Conservation (phyloP, 495 filamentous ascomycete species). For the Neurospora sp. region DNA sequence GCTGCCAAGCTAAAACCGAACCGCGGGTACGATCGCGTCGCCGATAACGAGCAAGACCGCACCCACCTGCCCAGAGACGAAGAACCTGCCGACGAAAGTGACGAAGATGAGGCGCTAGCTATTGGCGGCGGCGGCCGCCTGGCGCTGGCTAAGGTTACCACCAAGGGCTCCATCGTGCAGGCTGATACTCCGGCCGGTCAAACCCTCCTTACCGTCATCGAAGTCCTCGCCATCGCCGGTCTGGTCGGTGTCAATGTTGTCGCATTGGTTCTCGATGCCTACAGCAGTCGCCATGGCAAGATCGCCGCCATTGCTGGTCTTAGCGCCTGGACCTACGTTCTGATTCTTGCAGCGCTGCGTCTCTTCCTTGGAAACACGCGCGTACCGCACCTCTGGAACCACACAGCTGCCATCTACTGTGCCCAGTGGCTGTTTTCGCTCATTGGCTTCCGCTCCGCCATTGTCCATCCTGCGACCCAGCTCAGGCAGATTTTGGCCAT, state of each 20-base stretch:
- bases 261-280: slow-evolving; percentile 39
- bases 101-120: slow-evolving; percentile 53
- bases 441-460: slow-evolving; percentile 69
- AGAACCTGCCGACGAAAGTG: slow-evolving; percentile 39
- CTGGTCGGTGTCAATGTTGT: slow-evolving; percentile 57
- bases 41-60: slow-evolving; percentile 31
- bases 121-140: slow-evolving; percentile 40
- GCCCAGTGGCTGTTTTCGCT: slow-evolving; percentile 70
- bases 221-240: slow-evolving; percentile 63
- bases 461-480: slow-evolving; percentile 67
- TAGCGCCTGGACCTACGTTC: slow-evolving; percentile 69
- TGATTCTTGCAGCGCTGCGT: slow-evolving; percentile 62
- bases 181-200: slow-evolving; percentile 70
- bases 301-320: slow-evolving; percentile 56
- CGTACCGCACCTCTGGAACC: slow-evolving; percentile 78
- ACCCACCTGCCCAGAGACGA: slow-evolving; percentile 37
- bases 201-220: slow-evolving; percentile 54
- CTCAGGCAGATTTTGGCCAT: slow-evolving; percentile 51
- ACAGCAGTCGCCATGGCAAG: slow-evolving; percentile 17
- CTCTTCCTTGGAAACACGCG: slow-evolving; percentile 59
- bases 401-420: slow-evolving; percentile 80
- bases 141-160: slow-evolving; percentile 51
- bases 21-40: slow-evolving; percentile 40
- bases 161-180: slow-evolving; percentile 56
- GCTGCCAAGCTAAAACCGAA: slow-evolving; percentile 34